phyloP scores from a whole-genome alignment of 257 asterid species.

The Striga asiatica region DNA sequence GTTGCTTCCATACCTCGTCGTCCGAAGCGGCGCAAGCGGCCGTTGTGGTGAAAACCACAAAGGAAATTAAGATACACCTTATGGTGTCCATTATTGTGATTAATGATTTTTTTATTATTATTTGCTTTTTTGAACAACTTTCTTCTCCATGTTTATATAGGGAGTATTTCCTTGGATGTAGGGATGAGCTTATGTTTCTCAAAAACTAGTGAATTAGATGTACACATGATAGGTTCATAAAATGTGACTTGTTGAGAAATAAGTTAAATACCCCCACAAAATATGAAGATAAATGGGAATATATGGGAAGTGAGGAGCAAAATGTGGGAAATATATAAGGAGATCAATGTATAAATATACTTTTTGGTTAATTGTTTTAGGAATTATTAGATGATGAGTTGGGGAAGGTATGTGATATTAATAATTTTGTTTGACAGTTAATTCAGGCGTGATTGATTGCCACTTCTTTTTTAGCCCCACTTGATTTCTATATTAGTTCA shows the following conservation, averaged over 20 bases:
- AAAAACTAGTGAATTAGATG: neutral
- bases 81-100: constrained; percentile 18
- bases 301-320: constrained; percentile 27
- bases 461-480: too few relatives aligned
- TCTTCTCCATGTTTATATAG: neutral
- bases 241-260: neutral
- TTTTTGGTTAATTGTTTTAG: too few relatives aligned
- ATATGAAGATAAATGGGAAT: neutral
- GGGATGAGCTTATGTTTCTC: neutral
- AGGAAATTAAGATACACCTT: constrained; percentile 15
- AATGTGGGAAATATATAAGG: constrained; percentile 18
- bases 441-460: too few relatives aligned
- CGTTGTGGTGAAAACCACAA: constrained; percentile 10
- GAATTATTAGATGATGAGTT: too few relatives aligned
- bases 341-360: too few relatives aligned
- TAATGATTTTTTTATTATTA: neutral
- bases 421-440: too few relatives aligned
- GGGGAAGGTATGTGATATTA: too few relatives aligned
- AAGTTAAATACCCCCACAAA: neutral
- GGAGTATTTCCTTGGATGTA: neutral
- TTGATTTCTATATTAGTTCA: too few relatives aligned
- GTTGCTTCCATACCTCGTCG: constrained; percentile 25
- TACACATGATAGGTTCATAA: too few relatives aligned
- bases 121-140: neutral
- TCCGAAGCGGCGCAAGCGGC: constrained; percentile 8